Percentiles rank a stretch among this genome's conserved stretches.
Evolutionary conservation across 495 filamentous ascomycete species (phyloP).

Genomic region (Friedmanniomyces simplex): DNA sequence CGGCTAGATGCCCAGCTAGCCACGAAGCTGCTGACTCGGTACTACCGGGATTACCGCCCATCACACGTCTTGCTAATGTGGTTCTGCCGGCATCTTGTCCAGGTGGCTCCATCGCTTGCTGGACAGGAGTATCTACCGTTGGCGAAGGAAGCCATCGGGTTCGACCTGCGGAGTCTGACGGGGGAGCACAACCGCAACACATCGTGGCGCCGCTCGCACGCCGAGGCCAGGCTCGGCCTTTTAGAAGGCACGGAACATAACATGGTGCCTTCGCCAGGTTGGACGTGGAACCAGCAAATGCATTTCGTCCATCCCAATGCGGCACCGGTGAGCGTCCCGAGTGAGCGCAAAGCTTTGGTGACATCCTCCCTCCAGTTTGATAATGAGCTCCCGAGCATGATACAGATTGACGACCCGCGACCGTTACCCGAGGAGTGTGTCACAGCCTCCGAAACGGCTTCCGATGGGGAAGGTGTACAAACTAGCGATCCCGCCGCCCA

Average conservation of each 20-base stretch:
- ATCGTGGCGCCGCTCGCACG: not conserved
- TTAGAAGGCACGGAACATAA: not conserved
- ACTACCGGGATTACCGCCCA: constrained; percentile 10
- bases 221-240: not conserved
- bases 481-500: not conserved
- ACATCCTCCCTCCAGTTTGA: not conserved
- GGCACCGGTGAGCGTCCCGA: not conserved
- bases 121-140: not conserved
- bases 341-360: not conserved
- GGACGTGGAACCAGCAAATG: not conserved
- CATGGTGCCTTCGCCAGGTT: constrained; percentile 4
- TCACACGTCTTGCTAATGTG: constrained; percentile 10
- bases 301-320: not conserved
- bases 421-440: not conserved
- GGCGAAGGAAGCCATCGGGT: constrained; percentile 13
- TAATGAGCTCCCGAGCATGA: not conserved
- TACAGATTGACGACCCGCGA: not conserved
- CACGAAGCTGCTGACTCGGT: constrained; percentile 3
- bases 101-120: not conserved
- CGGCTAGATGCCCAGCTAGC: not conserved
- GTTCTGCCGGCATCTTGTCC: constrained; percentile 7
- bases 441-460: not conserved
- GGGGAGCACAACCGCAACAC: not conserved
- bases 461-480: no score
- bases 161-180: constrained; percentile 1